Base-by-base conservation (phyloP, 2,329 filamentous ascomycete genomes). In the Clarireedia hainanense region DNA sequence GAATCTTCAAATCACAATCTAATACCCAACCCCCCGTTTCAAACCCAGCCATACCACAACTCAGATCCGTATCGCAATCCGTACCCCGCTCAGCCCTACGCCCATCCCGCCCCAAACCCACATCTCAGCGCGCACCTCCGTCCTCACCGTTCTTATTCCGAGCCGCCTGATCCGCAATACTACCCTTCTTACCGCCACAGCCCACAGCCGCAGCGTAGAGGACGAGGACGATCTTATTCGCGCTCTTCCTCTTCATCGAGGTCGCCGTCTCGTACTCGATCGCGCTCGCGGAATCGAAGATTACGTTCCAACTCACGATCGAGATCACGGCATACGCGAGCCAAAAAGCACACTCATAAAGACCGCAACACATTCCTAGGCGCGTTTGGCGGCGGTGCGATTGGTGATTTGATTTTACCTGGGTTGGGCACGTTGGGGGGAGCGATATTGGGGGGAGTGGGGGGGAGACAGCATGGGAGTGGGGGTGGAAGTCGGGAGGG, bases 401-500 rank as follows among this genome's bases (percentile, higher is more conserved):
- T 64, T 34, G 63, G 63, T 1, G 63, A 64, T 58, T 53, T 59
- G 43, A 63, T 64, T 24, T 58, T 63, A 20, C 63, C 63, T 40
- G 60, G 63, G 2, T 39, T 64, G 17, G 63, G 63, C 1, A 64
- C 61, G 4, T 10, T 64, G 2, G 63, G 63, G 2, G 63, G 63
- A 23, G 60, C 61, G 47, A 20, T 64, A 24, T 34, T 64, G 20
- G 63, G 63, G 30, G 61, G 61, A 0, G 46, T 58, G 10, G 58
- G 59, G 7, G 63, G 63, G 9, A 57, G 43, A 60, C 46, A 58
- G 20, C 20, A 20, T 20, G 20, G 20, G 20, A 20, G 20, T 60
- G 55, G 43, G 36, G 2, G 55, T 47, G 36, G 58, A 52, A 50
- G 51, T n/a, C 23, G 27, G 37, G 9, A 34, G 39, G 26, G 27